Percentiles rank a stretch among this genome's conserved stretches.
phyloP scores from a whole-genome alignment of 2,329 filamentous ascomycete species.

The Fusarium piperis region DNA sequence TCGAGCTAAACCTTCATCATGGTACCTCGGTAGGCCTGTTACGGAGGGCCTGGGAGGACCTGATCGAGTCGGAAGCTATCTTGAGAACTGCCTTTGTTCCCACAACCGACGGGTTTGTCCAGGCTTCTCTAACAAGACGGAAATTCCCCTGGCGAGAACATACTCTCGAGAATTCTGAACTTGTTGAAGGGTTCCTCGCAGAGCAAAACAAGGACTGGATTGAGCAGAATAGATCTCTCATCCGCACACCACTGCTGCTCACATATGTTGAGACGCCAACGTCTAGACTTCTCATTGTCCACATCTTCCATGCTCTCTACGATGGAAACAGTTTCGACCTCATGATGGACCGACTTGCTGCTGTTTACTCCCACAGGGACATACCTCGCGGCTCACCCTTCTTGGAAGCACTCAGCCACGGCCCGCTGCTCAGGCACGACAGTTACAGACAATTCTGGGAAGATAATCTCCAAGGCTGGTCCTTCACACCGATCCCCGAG shows the following conservation, averaged over 20 bases:
- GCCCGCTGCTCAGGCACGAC: conserved; percentile 67
- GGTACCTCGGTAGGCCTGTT: conserved; percentile 60
- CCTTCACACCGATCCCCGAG: conserved; percentile 14
- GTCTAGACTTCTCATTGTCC: conserved; percentile 61
- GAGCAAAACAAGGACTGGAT: conserved; percentile 62
- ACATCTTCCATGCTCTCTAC: conserved; percentile 88
- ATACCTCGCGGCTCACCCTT: conserved; percentile 63
- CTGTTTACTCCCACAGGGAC: conserved; percentile 30
- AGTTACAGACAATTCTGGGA: conserved; percentile 72
- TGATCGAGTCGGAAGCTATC: conserved; percentile 66
- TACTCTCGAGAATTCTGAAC: conserved; percentile 37
- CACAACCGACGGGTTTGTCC: conserved; percentile 79
- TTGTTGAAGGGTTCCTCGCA: conserved; percentile 48
- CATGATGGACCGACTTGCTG: conserved; percentile 67
- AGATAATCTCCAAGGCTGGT: conserved; percentile 57
- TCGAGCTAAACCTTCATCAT: conserved; percentile 66
- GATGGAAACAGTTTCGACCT: conserved; percentile 82
- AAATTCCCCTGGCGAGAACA: conserved; percentile 57
- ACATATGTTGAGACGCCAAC: conserved; percentile 58
- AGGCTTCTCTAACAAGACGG: conserved; percentile 67
- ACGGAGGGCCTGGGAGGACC: conserved; percentile 64
- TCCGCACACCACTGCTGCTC: conserved; percentile 30
- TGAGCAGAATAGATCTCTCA: conserved; percentile 52
- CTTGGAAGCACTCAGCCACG: conserved; percentile 72
- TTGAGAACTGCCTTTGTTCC: conserved; percentile 77